A percentile compares a stretch with the other conserved stretches of the same genome.
phyloP scores from a whole-genome alignment of 495 filamentous ascomycete genomes.

The Penicillium arizonense region DNA sequence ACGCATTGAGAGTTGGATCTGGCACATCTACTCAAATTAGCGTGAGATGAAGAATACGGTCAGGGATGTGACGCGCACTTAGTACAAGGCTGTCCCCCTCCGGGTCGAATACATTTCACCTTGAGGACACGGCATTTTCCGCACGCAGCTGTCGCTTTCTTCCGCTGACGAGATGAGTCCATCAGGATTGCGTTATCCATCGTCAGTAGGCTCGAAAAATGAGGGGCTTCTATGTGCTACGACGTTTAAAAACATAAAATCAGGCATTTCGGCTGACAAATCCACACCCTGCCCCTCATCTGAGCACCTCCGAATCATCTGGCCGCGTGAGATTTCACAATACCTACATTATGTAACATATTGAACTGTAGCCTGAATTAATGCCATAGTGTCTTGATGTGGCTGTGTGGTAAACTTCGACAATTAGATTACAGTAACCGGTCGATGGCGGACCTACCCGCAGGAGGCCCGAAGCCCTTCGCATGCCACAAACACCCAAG shows the following conservation, averaged over 20 bases:
- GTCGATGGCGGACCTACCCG: too few species aligned
- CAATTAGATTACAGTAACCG: too few species aligned
- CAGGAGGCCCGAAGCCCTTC: too few species aligned
- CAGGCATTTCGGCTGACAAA: background rate
- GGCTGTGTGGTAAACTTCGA: too few species aligned
- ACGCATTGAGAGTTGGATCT: conserved; percentile 16
- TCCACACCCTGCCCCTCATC: background rate
- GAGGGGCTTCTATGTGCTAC: too few species aligned
- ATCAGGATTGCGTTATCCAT: background rate
- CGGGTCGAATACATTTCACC: conserved; percentile 16
- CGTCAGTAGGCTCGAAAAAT: background rate
- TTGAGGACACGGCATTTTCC: conserved; percentile 17
- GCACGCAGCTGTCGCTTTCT: conserved; percentile 9
- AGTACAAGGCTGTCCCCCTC: conserved; percentile 11
- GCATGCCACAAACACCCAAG: too few species aligned
- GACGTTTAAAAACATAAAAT: too few species aligned
- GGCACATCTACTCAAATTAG: conserved; percentile 17
- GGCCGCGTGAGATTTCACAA: too few species aligned
- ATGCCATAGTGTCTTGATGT: too few species aligned
- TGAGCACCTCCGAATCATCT: too few species aligned
- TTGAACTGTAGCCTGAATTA: too few species aligned
- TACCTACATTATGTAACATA: too few species aligned
- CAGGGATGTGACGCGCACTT: conserved; percentile 10
- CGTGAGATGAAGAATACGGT: background rate
- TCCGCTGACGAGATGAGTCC: background rate